A percentile compares a stretch with the other conserved stretches of the same genome.
phyloP scores from a whole-genome alignment of 2,329 filamentous ascomycete genomes.

The Colletotrichum sp. region DNA sequence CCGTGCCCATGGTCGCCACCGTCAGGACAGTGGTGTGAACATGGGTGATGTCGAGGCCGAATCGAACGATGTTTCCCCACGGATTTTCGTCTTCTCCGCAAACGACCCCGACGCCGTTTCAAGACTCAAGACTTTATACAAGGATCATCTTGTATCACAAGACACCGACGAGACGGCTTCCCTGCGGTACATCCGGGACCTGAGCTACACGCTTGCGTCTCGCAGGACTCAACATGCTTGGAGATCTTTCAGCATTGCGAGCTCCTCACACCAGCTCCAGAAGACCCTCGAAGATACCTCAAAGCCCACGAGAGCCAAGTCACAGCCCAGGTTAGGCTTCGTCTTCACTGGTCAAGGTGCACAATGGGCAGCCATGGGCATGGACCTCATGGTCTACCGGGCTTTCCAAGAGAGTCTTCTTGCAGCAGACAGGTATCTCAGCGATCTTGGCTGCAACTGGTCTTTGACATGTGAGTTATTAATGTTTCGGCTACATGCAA shows the following conservation, averaged over 20 bases:
- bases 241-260: background rate
- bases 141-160: slow-evolving; percentile 12
- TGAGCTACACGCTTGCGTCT: slow-evolving; percentile 48
- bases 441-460: slow-evolving; percentile 32
- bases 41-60: background rate
- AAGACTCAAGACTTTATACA: slow-evolving; percentile 37
- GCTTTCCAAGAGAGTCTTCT: slow-evolving; percentile 40
- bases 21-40: slow-evolving; percentile 8
- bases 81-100: slow-evolving; percentile 45
- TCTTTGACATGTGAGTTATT: slow-evolving; percentile 11
- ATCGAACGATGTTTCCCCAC: slow-evolving; percentile 22
- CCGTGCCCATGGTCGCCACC: background rate
- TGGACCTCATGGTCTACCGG: slow-evolving; percentile 27
- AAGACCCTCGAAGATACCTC: background rate
- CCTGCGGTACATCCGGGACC: slow-evolving; percentile 27
- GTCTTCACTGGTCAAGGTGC: slow-evolving; percentile 33
- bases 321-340: slow-evolving; percentile 13
- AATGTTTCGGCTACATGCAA: background rate
- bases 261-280: background rate
- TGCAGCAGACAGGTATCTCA: slow-evolving; percentile 35
- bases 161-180: background rate
- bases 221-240: slow-evolving; percentile 5
- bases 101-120: slow-evolving; percentile 45
- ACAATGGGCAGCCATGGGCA: slow-evolving; percentile 28
- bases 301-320: background rate